Conservation (phyloP, 2,329 filamentous ascomycete species). For the Didymella arachidicola region DNA sequence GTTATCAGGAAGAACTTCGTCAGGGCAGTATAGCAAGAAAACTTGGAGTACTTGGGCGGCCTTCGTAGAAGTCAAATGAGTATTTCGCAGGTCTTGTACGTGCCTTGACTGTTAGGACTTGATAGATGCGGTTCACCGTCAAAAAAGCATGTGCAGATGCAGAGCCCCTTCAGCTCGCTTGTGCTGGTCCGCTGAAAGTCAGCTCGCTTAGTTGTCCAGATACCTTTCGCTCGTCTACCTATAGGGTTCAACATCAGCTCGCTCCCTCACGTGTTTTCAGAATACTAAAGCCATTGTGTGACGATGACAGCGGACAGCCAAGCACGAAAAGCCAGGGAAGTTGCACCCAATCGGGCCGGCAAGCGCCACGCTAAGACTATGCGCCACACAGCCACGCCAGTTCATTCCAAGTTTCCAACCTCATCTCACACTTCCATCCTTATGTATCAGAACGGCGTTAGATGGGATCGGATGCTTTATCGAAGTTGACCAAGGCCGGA, state of each 20-base stretch:
- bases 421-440: neutral
- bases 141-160: neutral
- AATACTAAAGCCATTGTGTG: neutral
- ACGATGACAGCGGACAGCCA: neutral
- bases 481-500: slow-evolving; percentile 24
- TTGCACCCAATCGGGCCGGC: neutral
- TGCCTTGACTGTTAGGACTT: too few species aligned
- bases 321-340: neutral
- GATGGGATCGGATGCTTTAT: slow-evolving; percentile 25
- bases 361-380: slow-evolving; percentile 13
- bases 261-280: neutral
- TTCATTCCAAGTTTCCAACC: slow-evolving; percentile 19
- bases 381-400: slow-evolving; percentile 18
- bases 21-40: too few species aligned
- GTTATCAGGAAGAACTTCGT: too few species aligned
- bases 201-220: neutral
- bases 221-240: too few species aligned
- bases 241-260: neutral
- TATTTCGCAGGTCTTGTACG: too few species aligned
- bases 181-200: neutral
- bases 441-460: slow-evolving; percentile 15
- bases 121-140: too few species aligned
- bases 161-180: neutral
- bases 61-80: too few species aligned
- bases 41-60: too few species aligned